Evolutionary conservation across 257 asterid species (phyloP).

Genomic region (Capsicum chinense): DNA sequence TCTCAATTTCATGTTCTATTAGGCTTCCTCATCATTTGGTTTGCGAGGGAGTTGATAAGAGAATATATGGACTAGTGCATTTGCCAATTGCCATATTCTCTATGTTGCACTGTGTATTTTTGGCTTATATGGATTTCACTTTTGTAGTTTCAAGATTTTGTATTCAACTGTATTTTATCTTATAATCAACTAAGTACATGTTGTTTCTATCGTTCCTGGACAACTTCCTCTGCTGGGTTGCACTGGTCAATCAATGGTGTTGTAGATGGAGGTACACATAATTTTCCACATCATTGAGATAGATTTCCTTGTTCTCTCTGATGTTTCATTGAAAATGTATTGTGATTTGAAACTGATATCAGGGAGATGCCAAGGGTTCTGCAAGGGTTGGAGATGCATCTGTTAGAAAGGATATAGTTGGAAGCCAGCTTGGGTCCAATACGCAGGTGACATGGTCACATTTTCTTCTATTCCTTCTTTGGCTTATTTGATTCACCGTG

Average conservation of each 20-base stretch:
- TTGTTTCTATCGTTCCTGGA: slow-evolving; percentile 33
- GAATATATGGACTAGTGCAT: slow-evolving; percentile 15
- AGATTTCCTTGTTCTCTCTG: neutral
- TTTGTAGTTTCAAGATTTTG: neutral
- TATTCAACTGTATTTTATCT: neutral
- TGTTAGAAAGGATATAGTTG: slow-evolving; percentile 43
- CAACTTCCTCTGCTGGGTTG: slow-evolving; percentile 28
- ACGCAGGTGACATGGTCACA: slow-evolving; percentile 44
- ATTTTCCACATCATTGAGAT: slow-evolving; percentile 11
- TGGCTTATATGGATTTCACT: neutral
- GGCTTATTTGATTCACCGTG: neutral
- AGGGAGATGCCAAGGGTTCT: slow-evolving; percentile 68
- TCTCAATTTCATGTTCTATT: slow-evolving; percentile 4
- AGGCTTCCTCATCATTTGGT: neutral
- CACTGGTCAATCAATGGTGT: slow-evolving; percentile 34
- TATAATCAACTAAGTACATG: slow-evolving; percentile 13
- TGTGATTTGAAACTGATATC: slow-evolving; percentile 36
- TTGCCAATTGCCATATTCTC: neutral
- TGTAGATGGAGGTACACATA: slow-evolving; percentile 63
- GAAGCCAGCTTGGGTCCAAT: slow-evolving; percentile 51
- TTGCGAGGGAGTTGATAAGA: neutral
- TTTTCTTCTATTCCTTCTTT: slow-evolving; percentile 13
- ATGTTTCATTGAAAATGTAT: slow-evolving; percentile 21
- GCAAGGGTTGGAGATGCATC: slow-evolving; percentile 58
- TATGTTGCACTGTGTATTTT: slow-evolving; percentile 14